Percentiles rank a stretch among this genome's conserved stretches.
Evolutionary conservation across 768 basidiomycete species (phyloP).

Genomic region (Termitomyces bulborhizus): DNA sequence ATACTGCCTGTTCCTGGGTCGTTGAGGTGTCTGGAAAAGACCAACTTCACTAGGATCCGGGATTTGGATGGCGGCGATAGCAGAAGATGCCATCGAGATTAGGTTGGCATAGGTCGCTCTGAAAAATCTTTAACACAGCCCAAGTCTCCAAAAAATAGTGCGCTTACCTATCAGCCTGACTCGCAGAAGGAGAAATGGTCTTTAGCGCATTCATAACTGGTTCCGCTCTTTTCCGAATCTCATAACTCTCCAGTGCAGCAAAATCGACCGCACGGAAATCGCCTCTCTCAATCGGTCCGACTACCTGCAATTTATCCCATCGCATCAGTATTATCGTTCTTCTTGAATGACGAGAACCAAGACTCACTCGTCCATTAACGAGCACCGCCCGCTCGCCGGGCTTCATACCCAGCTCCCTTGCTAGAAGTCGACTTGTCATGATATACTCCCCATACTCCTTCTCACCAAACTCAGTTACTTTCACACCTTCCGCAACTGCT

Average conservation of each 20-base stretch:
- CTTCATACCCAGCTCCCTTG: conserved; percentile 48
- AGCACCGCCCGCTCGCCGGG: conserved; percentile 48
- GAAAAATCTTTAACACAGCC: background rate
- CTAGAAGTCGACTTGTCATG: conserved; percentile 39
- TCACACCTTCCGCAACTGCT: conserved; percentile 27
- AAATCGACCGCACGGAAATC: conserved; percentile 73
- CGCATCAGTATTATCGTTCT: background rate
- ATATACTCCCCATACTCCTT: conserved; percentile 37
- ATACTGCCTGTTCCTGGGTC: conserved; percentile 58
- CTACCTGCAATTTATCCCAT: conserved; percentile 39
- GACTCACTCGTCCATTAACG: conserved; percentile 7
- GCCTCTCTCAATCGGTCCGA: conserved; percentile 61
- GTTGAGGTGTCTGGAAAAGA: conserved; percentile 59
- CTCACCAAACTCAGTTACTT: conserved; percentile 24
- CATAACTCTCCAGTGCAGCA: conserved; percentile 62
- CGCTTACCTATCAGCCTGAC: conserved; percentile 37
- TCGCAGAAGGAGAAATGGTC: conserved; percentile 36
- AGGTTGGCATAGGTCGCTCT: conserved; percentile 56
- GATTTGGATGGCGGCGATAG: conserved; percentile 63
- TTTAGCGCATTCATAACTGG: conserved; percentile 65
- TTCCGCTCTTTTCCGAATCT: conserved; percentile 61
- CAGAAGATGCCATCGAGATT: conserved; percentile 60
- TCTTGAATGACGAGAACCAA: background rate
- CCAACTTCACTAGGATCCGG: conserved; percentile 71
- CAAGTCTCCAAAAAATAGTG: background rate